phyloP scores from a whole-genome alignment of 2,329 filamentous ascomycete species.

The Monilinia fructigena region DNA sequence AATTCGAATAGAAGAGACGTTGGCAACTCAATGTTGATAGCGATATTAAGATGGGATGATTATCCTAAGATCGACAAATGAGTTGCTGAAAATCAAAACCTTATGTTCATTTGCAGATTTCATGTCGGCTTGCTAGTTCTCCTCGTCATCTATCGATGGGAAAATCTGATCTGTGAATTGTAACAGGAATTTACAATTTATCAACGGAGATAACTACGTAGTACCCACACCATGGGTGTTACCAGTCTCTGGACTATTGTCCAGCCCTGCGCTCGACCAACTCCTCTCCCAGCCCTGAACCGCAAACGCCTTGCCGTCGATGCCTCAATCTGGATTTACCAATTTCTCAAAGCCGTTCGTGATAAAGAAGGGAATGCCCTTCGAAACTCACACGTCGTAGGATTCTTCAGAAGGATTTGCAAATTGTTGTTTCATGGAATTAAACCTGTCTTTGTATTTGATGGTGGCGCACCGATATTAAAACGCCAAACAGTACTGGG shows the following conservation, averaged over 20 bases:
- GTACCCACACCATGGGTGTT: slow-evolving; percentile 73
- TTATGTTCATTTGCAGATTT: neutral
- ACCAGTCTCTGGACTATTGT: slow-evolving; percentile 96
- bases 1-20: neutral
- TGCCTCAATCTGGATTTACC: slow-evolving; percentile 99
- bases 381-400: slow-evolving; percentile 92
- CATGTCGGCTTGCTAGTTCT: neutral
- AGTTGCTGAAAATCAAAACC: neutral
- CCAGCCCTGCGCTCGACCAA: slow-evolving; percentile 90
- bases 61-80: neutral
- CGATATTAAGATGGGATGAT: neutral
- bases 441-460: slow-evolving; percentile 95
- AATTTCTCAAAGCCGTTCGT: slow-evolving; percentile 97
- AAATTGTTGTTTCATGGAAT: slow-evolving; percentile 97
- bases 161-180: neutral
- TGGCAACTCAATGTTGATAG: neutral
- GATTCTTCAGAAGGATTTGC: slow-evolving; percentile 97
- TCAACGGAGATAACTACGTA: neutral
- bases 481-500: slow-evolving; percentile 87
- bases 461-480: slow-evolving; percentile 86
- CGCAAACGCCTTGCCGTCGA: slow-evolving; percentile 95
- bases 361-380: slow-evolving; percentile 98
- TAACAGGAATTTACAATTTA: neutral
- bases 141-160: neutral
- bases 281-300: slow-evolving; percentile 94